phyloP scores from a whole-genome alignment of 176 grass and related monocot genomes.

The Urochloa ruziziensis region DNA sequence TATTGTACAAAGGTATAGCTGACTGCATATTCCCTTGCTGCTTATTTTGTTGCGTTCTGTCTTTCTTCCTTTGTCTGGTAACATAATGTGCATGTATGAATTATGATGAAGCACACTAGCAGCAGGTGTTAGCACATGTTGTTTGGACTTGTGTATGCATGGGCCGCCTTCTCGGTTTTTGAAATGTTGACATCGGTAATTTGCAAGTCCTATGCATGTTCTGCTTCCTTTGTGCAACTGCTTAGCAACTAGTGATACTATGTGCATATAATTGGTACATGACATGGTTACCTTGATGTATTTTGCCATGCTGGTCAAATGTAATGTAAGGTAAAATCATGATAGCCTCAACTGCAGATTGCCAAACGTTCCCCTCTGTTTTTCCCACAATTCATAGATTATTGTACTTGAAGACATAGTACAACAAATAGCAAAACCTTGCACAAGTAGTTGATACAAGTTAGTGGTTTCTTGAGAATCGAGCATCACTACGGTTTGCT shows the following conservation, averaged over 20 bases:
- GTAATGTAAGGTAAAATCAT: no score
- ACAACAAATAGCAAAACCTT: no score
- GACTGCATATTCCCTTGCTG: background rate
- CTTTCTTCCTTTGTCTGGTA: background rate
- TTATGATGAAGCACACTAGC: background rate
- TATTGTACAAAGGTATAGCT: background rate
- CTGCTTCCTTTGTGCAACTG: background rate
- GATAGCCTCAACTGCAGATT: no score
- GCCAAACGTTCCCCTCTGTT: no score
- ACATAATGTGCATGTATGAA: background rate
- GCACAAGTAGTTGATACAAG: no score
- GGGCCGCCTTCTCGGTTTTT: background rate
- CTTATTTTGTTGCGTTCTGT: background rate
- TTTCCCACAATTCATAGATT: no score
- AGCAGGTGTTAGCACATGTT: background rate
- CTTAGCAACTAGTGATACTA: background rate
- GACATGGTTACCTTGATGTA: no score
- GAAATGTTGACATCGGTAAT: background rate
- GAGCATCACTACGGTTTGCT: no score
- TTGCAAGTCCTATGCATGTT: background rate
- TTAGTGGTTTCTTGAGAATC: no score
- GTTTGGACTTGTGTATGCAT: background rate
- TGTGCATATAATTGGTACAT: no score
- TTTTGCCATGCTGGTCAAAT: no score
- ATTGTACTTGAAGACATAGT: no score